phyloP scores from a whole-genome alignment of 2,329 filamentous ascomycete genomes.

The Cytospora mali region DNA sequence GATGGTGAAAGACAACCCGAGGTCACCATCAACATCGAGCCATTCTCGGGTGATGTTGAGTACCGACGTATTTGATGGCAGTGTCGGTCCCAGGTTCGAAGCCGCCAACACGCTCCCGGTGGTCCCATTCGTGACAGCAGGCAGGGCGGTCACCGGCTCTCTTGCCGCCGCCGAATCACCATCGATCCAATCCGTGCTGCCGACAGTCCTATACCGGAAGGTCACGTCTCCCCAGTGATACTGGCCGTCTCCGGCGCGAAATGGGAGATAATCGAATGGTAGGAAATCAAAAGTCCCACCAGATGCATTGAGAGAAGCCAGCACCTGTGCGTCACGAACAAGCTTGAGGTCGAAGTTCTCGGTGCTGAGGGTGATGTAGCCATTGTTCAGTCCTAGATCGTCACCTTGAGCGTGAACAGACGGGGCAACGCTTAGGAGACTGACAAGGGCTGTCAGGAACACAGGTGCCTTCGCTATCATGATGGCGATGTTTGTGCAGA shows the following conservation, averaged over 20 bases:
- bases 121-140: slow-evolving; percentile 32
- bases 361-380: slow-evolving; percentile 44
- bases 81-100: slow-evolving; percentile 45
- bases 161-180: slow-evolving; percentile 50
- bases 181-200: slow-evolving; percentile 45
- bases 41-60: slow-evolving; percentile 55
- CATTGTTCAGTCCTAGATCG: slow-evolving; percentile 43
- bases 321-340: slow-evolving; percentile 49
- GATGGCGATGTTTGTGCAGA: background rate
- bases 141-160: slow-evolving; percentile 38
- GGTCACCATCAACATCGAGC: slow-evolving; percentile 50
- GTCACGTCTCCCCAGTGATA: slow-evolving; percentile 64
- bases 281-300: slow-evolving; percentile 55
- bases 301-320: slow-evolving; percentile 49
- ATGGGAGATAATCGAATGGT: slow-evolving; percentile 52
- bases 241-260: slow-evolving; percentile 52
- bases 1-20: slow-evolving; percentile 55
- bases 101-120: slow-evolving; percentile 37
- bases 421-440: slow-evolving; percentile 9
- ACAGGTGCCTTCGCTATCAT: slow-evolving; percentile 5
- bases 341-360: slow-evolving; percentile 47
- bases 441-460: slow-evolving; percentile 1
- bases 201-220: slow-evolving; percentile 52
- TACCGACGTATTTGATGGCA: slow-evolving; percentile 39
- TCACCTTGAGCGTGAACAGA: slow-evolving; percentile 32